These are phyloP conservation scores for Blumeriella jaapii DNA, from an alignment of 2,329 filamentous ascomycete species.

Conservation along the genomic window DNA sequence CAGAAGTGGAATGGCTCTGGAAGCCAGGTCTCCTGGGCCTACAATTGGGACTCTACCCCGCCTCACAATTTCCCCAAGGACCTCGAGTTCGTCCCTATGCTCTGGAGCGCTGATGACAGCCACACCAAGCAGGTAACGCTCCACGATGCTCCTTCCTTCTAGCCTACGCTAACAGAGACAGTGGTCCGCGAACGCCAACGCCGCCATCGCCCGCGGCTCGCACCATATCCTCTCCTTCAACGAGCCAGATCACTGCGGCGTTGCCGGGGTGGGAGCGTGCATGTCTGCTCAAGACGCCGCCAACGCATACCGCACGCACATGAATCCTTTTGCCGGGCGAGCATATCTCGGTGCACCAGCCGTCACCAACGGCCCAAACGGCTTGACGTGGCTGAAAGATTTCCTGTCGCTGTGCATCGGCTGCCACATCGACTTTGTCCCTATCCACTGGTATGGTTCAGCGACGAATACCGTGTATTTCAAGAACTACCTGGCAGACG, in stretches of 20 bases:
- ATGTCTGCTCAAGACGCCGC: conserved; percentile 25
- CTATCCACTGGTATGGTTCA: conserved; percentile 36
- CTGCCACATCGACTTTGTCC: conserved; percentile 33
- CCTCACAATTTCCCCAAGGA: conserved; percentile 31
- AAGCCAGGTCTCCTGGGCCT: conserved; percentile 38
- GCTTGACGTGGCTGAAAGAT: conserved; percentile 5
- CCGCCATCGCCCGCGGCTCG: conserved; percentile 40
- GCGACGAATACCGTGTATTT: conserved; percentile 30
- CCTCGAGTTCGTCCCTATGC: conserved; percentile 52
- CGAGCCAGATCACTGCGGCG: conserved; percentile 46
- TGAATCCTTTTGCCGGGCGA: conserved; percentile 31
- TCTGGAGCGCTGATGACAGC: conserved; percentile 42
- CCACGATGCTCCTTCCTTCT: neutral
- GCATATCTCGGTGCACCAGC: conserved; percentile 33
- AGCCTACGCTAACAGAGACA: neutral
- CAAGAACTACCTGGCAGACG: conserved; percentile 30
- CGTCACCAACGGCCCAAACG: conserved; percentile 29
- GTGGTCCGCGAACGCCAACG: conserved; percentile 31
- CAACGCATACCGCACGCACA: conserved; percentile 29
- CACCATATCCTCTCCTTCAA: conserved; percentile 54
- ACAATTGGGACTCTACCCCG: conserved; percentile 51
- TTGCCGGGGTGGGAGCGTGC: conserved; percentile 23
- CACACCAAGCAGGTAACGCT: conserved; percentile 29
- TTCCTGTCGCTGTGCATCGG: conserved; percentile 5
- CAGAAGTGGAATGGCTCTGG: conserved; percentile 12